Evolutionary conservation across 352 stramenopile genomes (phyloP).

Genomic region (Globisporangium mamillatum): DNA sequence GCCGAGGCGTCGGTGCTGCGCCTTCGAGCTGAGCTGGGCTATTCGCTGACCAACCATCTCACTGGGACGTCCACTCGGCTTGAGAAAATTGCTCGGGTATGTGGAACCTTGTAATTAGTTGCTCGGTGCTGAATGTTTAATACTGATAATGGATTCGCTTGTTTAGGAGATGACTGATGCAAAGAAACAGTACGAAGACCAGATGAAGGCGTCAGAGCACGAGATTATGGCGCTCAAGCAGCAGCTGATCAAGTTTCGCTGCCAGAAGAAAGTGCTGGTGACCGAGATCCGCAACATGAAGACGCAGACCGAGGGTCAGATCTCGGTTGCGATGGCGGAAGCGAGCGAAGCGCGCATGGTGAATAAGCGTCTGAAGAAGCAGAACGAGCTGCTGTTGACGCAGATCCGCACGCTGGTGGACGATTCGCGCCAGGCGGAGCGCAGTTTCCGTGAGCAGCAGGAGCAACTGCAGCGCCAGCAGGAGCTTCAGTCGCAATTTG

Average conservation of each 20-base stretch:
- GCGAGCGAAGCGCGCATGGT: constrained; percentile 85
- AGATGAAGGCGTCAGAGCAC: constrained; percentile 48
- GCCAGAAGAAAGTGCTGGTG: constrained; percentile 74
- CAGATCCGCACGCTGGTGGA: constrained; percentile 77
- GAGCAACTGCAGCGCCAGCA: constrained; percentile 27
- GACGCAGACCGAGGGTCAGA: constrained; percentile 67
- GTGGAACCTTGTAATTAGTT: constrained; percentile 3
- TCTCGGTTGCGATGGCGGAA: constrained; percentile 81
- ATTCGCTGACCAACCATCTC: constrained; percentile 71
- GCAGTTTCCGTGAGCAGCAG: constrained; percentile 36
- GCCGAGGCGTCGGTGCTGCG: constrained; percentile 67
- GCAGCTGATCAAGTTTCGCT: constrained; percentile 72
- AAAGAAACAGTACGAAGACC: constrained; percentile 72
- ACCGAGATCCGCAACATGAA: constrained; percentile 80
- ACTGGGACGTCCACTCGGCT: constrained; percentile 69
- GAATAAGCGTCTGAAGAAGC: constrained; percentile 75
- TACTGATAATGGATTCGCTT: not conserved
- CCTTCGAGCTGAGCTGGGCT: constrained; percentile 72
- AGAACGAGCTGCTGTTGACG: constrained; percentile 78
- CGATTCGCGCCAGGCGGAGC: constrained; percentile 46
- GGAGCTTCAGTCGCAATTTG: constrained; percentile 16
- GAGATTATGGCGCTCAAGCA: constrained; percentile 60
- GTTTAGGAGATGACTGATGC: constrained; percentile 56
- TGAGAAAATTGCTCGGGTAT: constrained; percentile 65
- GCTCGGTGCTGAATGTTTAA: not conserved